Evolutionary conservation across 306 rosid genomes (phyloP).

Genomic region (Pyrus betulifolia): DNA sequence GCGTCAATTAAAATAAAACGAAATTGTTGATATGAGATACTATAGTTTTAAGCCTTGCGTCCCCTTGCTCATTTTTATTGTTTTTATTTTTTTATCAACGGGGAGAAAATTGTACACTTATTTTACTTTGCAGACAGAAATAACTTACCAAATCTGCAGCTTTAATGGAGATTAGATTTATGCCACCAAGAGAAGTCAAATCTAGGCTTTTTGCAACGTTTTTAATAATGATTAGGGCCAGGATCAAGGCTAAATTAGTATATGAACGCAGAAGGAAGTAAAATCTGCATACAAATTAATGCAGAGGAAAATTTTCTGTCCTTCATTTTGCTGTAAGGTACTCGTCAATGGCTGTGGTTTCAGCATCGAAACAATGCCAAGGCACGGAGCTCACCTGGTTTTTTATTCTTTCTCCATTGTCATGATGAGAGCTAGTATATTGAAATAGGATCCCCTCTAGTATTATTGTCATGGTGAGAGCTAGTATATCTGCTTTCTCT

Average conservation of each 20-base stretch:
- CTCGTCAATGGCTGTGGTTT: neutral
- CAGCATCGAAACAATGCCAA: neutral
- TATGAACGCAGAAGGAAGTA: neutral
- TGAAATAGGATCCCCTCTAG: no score
- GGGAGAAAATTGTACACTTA: no score
- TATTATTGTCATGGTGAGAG: no score
- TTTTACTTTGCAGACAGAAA: no score
- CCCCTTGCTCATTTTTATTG: no score
- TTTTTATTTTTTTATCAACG: no score
- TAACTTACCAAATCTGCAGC: neutral
- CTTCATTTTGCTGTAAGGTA: neutral
- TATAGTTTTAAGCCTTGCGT: no score
- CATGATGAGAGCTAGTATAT: no score
- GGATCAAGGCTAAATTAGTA: neutral
- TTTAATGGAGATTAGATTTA: neutral
- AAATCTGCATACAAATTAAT: neutral
- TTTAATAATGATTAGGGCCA: neutral
- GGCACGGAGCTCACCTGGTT: neutral
- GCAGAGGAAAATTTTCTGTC: neutral
- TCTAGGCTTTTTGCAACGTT: no score
- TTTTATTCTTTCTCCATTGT: neutral
- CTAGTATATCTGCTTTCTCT: no score
- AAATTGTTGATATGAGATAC: neutral
- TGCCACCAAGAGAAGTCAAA: neutral
- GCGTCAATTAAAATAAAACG: neutral